Percentiles rank a stretch among this genome's conserved stretches.
Evolutionary conservation across 2,329 filamentous ascomycete species (phyloP).

Genomic region (Apiospora arundinis): DNA sequence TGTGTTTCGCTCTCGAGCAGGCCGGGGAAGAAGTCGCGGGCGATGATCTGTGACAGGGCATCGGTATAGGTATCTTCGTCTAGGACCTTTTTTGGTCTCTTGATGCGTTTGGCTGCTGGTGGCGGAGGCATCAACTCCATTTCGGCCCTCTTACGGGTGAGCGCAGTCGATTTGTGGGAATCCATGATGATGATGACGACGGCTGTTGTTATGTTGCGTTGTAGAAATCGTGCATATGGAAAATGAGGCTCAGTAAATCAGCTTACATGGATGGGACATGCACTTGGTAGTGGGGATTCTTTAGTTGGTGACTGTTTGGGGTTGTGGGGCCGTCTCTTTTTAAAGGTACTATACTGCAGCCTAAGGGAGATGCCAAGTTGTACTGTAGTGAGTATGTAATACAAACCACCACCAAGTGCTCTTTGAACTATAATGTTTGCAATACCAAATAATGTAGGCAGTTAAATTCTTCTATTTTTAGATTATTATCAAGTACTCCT

Average conservation of each 20-base stretch:
- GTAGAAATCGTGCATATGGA: conserved; percentile 7
- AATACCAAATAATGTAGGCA: background rate
- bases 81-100: conserved; percentile 84
- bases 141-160: conserved; percentile 71
- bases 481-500: background rate
- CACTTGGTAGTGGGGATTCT: background rate
- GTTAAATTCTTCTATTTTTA: background rate
- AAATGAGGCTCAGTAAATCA: conserved; percentile 13
- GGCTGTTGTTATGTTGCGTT: background rate
- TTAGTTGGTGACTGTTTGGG: background rate
- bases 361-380: too few species aligned
- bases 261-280: conserved; percentile 15
- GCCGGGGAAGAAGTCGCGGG: conserved; percentile 95
- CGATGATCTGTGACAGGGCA: conserved; percentile 90
- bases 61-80: conserved; percentile 95
- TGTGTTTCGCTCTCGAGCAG: conserved; percentile 85
- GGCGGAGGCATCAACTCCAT: conserved; percentile 86
- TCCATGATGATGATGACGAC: conserved; percentile 44
- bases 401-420: background rate
- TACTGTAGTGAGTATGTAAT: background rate
- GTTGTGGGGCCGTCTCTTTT: background rate
- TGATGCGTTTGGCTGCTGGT: conserved; percentile 84
- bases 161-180: conserved; percentile 49
- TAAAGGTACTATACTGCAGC: too few species aligned
- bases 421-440: background rate